Evolutionary conservation across 2,329 filamentous ascomycete genomes (phyloP).

Genomic region (Alternaria conjuncta): DNA sequence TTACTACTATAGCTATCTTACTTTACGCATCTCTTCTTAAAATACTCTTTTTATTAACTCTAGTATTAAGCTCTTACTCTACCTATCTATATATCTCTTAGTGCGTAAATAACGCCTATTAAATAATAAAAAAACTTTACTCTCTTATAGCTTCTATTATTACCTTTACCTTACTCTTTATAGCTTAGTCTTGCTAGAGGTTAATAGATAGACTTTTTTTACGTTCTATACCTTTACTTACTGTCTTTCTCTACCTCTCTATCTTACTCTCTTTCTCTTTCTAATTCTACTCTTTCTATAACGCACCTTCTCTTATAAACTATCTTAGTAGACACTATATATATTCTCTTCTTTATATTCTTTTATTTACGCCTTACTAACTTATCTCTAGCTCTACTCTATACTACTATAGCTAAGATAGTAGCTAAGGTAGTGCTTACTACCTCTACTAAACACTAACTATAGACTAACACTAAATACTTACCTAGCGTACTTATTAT

Average conservation of each 20-base stretch:
- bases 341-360: too few relatives aligned
- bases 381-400: not conserved
- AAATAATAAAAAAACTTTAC: too few relatives aligned
- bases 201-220: too few relatives aligned
- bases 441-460: too few relatives aligned
- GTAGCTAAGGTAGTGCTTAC: not conserved
- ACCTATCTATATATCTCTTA: too few relatives aligned
- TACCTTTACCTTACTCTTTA: not conserved
- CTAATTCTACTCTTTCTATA: not conserved
- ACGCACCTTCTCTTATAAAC: not conserved
- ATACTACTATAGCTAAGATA: not conserved
- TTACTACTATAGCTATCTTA: too few relatives aligned
- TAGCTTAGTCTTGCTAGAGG: not conserved
- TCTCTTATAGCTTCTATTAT: not conserved
- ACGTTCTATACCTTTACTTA: not conserved
- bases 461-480: not conserved
- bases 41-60: too few relatives aligned
- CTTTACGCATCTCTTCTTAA: too few relatives aligned
- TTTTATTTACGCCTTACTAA: not conserved
- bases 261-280: not conserved
- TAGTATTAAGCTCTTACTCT: too few relatives aligned
- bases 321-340: too few relatives aligned
- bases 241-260: not conserved
- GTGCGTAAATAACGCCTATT: too few relatives aligned
- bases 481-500: not conserved